Conservation (phyloP, 2,329 filamentous ascomycete species). For the Penicillium decumbens region DNA sequence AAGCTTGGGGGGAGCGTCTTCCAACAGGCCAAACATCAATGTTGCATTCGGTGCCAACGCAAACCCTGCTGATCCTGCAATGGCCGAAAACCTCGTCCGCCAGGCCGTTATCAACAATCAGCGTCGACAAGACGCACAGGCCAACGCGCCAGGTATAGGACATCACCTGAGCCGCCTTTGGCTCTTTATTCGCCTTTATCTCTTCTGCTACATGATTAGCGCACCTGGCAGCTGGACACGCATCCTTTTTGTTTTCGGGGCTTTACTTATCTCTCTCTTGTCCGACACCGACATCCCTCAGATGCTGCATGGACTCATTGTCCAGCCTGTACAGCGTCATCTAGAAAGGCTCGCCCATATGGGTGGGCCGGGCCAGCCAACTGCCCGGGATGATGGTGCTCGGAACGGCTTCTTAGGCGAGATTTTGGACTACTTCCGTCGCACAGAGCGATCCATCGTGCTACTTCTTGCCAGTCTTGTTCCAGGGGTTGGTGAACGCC, state of each 20-base stretch:
- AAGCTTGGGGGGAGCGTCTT: neutral
- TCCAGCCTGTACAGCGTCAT: constrained; percentile 42
- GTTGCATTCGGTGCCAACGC: constrained; percentile 1
- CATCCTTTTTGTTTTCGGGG: constrained; percentile 36
- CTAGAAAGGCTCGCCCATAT: constrained; percentile 42
- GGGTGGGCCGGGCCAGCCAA: constrained; percentile 15
- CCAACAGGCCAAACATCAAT: neutral
- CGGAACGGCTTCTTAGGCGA: constrained; percentile 7
- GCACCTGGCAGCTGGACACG: constrained; percentile 46
- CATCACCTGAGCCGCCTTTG: constrained; percentile 44
- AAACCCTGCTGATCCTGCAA: constrained; percentile 6
- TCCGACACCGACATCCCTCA: constrained; percentile 41
- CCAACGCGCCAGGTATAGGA: neutral
- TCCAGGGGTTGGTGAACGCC: constrained; percentile 59
- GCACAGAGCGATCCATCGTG: constrained; percentile 53
- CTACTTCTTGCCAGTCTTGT: constrained; percentile 60
- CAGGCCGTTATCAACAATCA: constrained; percentile 29
- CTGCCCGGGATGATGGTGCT: neutral
- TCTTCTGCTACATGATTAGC: constrained; percentile 57
- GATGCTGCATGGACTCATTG: constrained; percentile 30
- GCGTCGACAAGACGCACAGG: constrained; percentile 10
- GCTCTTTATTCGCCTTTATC: constrained; percentile 55
- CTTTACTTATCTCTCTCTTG: constrained; percentile 38
- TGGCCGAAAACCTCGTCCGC: constrained; percentile 31
- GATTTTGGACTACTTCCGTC: constrained; percentile 37